phyloP scores from a whole-genome alignment of 495 filamentous ascomycete genomes.

The Neurospora africana region DNA sequence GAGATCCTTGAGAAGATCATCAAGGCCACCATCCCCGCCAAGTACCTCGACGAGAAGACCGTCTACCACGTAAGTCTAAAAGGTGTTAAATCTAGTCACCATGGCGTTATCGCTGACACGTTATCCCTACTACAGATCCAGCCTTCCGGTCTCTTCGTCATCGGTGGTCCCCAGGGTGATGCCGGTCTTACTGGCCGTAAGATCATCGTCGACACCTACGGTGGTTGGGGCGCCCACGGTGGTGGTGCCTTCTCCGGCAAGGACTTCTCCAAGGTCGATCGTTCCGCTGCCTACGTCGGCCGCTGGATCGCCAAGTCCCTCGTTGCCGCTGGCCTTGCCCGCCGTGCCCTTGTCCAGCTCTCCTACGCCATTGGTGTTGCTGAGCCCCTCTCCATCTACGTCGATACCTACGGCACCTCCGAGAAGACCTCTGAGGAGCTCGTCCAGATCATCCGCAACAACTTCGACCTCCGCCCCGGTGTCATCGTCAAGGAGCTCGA shows the following conservation, averaged over 20 bases:
- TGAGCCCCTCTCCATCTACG: conserved; percentile 86
- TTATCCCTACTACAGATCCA: conserved; percentile 51
- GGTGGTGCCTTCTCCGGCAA: conserved; percentile 99
- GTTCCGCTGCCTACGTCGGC: conserved; percentile 91
- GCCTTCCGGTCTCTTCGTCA: conserved; percentile 97
- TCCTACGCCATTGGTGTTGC: conserved; percentile 98
- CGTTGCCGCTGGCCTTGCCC: conserved; percentile 75
- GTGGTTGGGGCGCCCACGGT: conserved; percentile 99
- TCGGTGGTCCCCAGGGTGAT: conserved; percentile 97
- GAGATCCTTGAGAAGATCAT: conserved; percentile 97
- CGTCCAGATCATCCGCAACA: conserved; percentile 82
- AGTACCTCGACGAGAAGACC: conserved; percentile 85
- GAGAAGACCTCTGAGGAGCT: conserved; percentile 65
- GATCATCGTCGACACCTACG: conserved; percentile 99
- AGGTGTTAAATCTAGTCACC: neutral
- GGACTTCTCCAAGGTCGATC: conserved; percentile 99
- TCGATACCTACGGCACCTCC: conserved; percentile 77
- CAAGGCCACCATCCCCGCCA: conserved; percentile 79
- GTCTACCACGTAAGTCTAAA: conserved; percentile 69
- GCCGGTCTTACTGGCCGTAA: conserved; percentile 98
- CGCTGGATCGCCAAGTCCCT: conserved; percentile 99
- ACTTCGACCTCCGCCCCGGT: conserved; percentile 96
- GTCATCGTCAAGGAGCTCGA: conserved; percentile 98
- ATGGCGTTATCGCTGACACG: conserved; percentile 16
- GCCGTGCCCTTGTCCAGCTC: conserved; percentile 89